Percentiles rank a stretch among this genome's conserved stretches.
phyloP scores from a whole-genome alignment of 2,329 filamentous ascomycete genomes.

The Clonostachys rosea region DNA sequence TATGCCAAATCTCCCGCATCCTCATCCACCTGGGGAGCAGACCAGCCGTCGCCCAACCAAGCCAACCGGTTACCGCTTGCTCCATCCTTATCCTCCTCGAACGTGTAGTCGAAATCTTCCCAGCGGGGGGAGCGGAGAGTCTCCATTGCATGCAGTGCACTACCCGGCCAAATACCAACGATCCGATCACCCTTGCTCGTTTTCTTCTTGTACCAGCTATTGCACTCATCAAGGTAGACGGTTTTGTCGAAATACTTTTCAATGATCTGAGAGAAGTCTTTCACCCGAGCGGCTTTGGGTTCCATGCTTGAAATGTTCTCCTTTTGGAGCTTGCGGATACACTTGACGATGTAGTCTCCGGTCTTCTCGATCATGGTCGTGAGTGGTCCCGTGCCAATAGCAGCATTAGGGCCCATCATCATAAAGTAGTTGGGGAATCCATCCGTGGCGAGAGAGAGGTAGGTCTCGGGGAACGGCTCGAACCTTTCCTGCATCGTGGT shows the following conservation, averaged over 20 bases:
- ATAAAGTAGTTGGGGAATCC: slow-evolving; percentile 35
- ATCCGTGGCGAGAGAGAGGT: slow-evolving; percentile 44
- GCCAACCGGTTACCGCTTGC: no score
- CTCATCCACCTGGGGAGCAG: no score
- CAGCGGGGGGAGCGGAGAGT: no score
- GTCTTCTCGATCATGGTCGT: slow-evolving; percentile 47
- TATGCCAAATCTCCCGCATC: no score
- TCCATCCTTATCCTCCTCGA: no score
- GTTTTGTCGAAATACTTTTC: slow-evolving; percentile 47
- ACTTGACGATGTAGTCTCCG: slow-evolving; percentile 42
- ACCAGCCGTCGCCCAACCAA: no score
- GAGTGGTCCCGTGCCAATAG: slow-evolving; percentile 38
- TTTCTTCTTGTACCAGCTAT: no score
- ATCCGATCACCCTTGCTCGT: no score
- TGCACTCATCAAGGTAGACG: not conserved
- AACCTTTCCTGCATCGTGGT: slow-evolving; percentile 42
- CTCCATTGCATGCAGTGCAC: no score
- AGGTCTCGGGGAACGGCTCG: slow-evolving; percentile 31
- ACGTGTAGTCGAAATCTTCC: no score
- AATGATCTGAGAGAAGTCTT: slow-evolving; percentile 42
- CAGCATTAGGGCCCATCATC: slow-evolving; percentile 22
- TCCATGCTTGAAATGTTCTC: slow-evolving; percentile 25
- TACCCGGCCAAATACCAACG: no score
- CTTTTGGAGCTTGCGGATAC: slow-evolving; percentile 41
- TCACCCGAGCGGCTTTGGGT: slow-evolving; percentile 20